A percentile compares a stretch with the other conserved stretches of the same genome.
phyloP scores from a whole-genome alignment of 148 eudicot genomes.

The Rhododendron kiyosumense region DNA sequence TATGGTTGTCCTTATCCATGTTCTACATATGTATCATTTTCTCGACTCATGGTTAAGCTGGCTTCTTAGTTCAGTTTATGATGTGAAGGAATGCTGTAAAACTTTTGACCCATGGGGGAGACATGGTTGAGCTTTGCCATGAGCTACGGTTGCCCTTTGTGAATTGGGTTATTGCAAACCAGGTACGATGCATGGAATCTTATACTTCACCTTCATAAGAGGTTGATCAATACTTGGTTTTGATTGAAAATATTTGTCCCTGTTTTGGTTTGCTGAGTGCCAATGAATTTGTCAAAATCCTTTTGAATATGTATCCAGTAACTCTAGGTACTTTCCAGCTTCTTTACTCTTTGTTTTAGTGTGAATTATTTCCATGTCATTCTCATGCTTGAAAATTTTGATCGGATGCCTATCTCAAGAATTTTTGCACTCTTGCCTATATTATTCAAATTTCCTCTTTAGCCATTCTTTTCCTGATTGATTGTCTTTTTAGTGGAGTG shows the following conservation, averaged over 20 bases:
- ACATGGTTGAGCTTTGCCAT: constrained; percentile 82
- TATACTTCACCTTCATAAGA: not conserved
- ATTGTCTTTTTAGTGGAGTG: not conserved
- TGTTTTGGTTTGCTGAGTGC: not conserved
- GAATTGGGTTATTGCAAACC: constrained; percentile 67
- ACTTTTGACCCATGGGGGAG: constrained; percentile 84
- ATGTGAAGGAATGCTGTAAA: constrained; percentile 62
- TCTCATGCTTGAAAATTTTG: not conserved
- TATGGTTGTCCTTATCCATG: not conserved
- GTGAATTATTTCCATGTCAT: not conserved
- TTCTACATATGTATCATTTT: not conserved
- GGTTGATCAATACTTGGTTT: not conserved
- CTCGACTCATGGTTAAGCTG: not conserved
- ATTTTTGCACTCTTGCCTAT: not conserved
- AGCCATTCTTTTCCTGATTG: not conserved
- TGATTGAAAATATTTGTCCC: not conserved
- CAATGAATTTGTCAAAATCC: not conserved
- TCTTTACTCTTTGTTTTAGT: not conserved
- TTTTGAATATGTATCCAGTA: not conserved
- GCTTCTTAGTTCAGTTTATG: constrained; percentile 13
- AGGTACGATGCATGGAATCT: constrained; percentile 37
- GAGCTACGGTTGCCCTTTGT: constrained; percentile 84
- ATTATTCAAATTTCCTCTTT: not conserved
- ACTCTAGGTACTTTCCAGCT: not conserved
- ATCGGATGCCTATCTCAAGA: not conserved